Conservation (phyloP, 176 grass and related monocot species). For the Musa beccarii region DNA sequence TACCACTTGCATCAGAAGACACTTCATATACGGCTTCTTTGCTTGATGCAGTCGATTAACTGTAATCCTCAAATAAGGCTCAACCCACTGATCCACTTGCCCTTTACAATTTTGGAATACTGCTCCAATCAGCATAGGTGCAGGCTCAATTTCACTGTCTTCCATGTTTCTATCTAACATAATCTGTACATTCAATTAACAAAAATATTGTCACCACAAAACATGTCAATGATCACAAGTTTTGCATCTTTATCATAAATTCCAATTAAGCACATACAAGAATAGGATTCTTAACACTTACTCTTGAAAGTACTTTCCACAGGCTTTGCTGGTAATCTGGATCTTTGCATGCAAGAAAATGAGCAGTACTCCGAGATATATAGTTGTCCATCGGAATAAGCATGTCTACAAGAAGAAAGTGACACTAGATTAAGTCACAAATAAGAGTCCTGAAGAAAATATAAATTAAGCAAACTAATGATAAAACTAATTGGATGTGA, state of each 20-base stretch:
- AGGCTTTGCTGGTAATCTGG: slow-evolving; percentile 85
- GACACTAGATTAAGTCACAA: neutral
- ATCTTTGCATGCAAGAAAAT: slow-evolving; percentile 74
- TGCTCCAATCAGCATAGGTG: slow-evolving; percentile 84
- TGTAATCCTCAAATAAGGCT: slow-evolving; percentile 59
- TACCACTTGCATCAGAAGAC: slow-evolving; percentile 88
- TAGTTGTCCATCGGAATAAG: slow-evolving; percentile 86
- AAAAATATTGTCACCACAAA: no score
- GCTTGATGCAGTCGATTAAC: slow-evolving; percentile 52
- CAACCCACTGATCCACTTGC: slow-evolving; percentile 70
- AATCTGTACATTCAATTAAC: slow-evolving; percentile 33
- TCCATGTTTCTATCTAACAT: slow-evolving; percentile 72
- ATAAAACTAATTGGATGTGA: neutral
- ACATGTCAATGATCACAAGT: no score
- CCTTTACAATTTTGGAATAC: slow-evolving; percentile 87
- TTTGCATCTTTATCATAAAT: no score
- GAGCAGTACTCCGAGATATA: slow-evolving; percentile 64
- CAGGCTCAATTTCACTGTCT: slow-evolving; percentile 79
- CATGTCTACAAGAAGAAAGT: slow-evolving; percentile 41
- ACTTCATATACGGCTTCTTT: slow-evolving; percentile 66
- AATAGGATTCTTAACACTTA: slow-evolving; percentile 19
- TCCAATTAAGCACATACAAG: no score
- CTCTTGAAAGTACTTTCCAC: slow-evolving; percentile 63
- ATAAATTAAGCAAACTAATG: neutral
- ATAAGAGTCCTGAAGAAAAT: neutral